Conservation (phyloP, 371 early-diverging fungal species). For the Mucor mucedo region DNA sequence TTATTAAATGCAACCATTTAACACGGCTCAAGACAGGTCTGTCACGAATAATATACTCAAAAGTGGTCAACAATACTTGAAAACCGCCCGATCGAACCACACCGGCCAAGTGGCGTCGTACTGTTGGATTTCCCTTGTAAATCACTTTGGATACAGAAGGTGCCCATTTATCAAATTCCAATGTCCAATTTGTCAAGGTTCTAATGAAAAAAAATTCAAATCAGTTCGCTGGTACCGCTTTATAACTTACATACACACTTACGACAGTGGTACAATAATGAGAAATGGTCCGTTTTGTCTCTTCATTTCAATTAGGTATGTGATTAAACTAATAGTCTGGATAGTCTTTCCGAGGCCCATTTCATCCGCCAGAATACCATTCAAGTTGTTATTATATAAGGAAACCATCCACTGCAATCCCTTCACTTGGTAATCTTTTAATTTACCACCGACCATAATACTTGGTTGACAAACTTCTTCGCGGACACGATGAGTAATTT, state of each 20-base stretch:
- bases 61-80: constrained; percentile 97
- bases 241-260: constrained; percentile 34
- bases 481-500: constrained; percentile 83
- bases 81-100: constrained; percentile 76
- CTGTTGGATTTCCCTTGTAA: constrained; percentile 86
- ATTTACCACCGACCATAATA: constrained; percentile 87
- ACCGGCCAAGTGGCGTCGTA: constrained; percentile 75
- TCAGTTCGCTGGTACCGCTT: neutral
- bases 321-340: constrained; percentile 97
- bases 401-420: constrained; percentile 99
- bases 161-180: constrained; percentile 99
- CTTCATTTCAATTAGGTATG: constrained; percentile 92
- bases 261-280: constrained; percentile 93
- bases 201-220: constrained; percentile 13
- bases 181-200: constrained; percentile 95
- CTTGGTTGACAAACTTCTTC: constrained; percentile 84
- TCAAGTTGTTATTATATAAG: constrained; percentile 93
- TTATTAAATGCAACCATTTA: constrained; percentile 95
- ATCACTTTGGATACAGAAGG: constrained; percentile 87
- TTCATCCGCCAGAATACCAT: constrained; percentile 99
- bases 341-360: constrained; percentile 98
- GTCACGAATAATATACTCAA: constrained; percentile 97
- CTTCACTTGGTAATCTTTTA: constrained; percentile 98
- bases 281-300: constrained; percentile 92
- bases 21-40: constrained; percentile 81